Evolutionary conservation across 2,329 filamentous ascomycete species (phyloP).

Genomic region (Magnaporthiopsis rhizophila): DNA sequence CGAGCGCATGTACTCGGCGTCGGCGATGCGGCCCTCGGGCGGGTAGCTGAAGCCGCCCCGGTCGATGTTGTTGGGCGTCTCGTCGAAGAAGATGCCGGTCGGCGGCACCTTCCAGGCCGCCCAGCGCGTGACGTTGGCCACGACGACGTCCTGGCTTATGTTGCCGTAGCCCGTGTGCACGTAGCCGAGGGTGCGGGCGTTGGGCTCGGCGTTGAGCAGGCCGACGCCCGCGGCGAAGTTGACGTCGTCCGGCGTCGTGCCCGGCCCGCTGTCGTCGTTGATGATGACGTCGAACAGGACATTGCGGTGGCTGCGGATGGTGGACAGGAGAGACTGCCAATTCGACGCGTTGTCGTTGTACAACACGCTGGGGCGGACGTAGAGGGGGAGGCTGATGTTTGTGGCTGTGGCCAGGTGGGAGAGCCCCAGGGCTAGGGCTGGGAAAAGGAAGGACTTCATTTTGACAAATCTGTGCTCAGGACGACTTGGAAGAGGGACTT

Average conservation of each 20-base stretch:
- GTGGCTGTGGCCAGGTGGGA: slow-evolving; percentile 3
- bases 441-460: not conserved
- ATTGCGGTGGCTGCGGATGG: slow-evolving; percentile 12
- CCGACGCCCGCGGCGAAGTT: slow-evolving; percentile 7
- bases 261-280: slow-evolving; percentile 12
- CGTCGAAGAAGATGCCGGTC: slow-evolving; percentile 16
- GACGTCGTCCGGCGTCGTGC: slow-evolving; percentile 9
- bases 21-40: too few relatives aligned
- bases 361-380: slow-evolving; percentile 12
- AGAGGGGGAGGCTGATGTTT: slow-evolving; percentile 14
- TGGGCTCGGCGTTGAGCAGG: slow-evolving; percentile 9
- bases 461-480: not conserved
- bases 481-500: too few relatives aligned
- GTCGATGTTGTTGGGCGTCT: slow-evolving; percentile 8
- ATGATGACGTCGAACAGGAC: slow-evolving; percentile 14
- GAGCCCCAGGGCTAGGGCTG: too few relatives aligned
- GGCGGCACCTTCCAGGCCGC: slow-evolving; percentile 11
- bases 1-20: slow-evolving; percentile 1
- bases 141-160: slow-evolving; percentile 6
- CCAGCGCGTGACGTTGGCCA: slow-evolving; percentile 11
- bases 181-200: slow-evolving; percentile 14
- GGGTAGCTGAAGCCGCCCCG: too few relatives aligned
- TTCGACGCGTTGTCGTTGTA: slow-evolving; percentile 9
- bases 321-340: slow-evolving; percentile 13
- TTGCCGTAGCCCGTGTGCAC: slow-evolving; percentile 9